Evolutionary conservation across 73 alveolate genomes (phyloP), one percentile per base, ranked within the genome.

Genomic region (Paramecium tetraurelia): DNA sequence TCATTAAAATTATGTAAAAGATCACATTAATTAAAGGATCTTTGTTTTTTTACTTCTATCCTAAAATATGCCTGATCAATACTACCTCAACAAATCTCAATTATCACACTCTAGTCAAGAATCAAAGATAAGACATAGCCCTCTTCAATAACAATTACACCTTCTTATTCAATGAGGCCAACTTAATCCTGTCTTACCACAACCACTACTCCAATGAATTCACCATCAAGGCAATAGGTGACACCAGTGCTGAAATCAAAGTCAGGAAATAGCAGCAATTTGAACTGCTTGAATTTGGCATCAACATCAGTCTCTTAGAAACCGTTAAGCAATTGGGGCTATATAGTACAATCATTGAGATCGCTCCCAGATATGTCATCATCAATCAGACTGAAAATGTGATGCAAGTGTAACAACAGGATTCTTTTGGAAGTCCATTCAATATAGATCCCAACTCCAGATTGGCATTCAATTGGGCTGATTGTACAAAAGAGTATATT

Each of bases 401-500:
- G n/a, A 20, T 80, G 31, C 14, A 80, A 41, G 75, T 80, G 4
- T 21, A 80, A n/a, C 46, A 80, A 48, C 12, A 80, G 7, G 76
- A 80, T 80, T 44, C 90, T 2, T 80, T 44, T 46, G 90, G 76
- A 0, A 44, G 57, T 44, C 90, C 90, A 40, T 31, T 44, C 12
- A 31, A n/a, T 41, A 80, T 80, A 44, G 72, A 48, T 2, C 75
- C 70, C 8, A 41, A 48, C 10, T 27, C 21, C 21, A 41, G 90
- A 24, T 43, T 80, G 14, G 48, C 76, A 21, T 41, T 80, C 8
- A 9, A 44, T 46, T 80, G 90, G 90, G 27, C 46, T 40, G 90
- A 80, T 80, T 80, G 90, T 21, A 41, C 53, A 80, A 80, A 80
- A 80, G 90, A 80, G 90, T 80, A 80, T 31, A 14, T 36, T 33